Percentiles rank a stretch among this genome's conserved stretches.
These are phyloP conservation scores for Candida nanaspora DNA, from an alignment of 805 yeast genomes.

Conservation along the genomic window DNA sequence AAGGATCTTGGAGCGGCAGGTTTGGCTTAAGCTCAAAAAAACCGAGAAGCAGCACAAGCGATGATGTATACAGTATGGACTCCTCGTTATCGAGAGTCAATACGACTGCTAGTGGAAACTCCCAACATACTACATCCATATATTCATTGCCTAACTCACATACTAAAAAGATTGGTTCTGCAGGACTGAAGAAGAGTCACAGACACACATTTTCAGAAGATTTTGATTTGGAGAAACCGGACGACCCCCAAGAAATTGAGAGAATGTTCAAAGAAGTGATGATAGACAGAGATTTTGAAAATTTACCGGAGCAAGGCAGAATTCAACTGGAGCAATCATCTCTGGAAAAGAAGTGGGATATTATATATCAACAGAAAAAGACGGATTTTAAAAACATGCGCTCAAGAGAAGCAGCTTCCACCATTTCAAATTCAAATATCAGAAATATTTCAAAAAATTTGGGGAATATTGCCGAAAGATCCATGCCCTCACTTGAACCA, in stretches of 20 bases:
- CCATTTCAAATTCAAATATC: not conserved
- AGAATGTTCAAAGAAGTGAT: slow-evolving; percentile 70
- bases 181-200: slow-evolving; percentile 23
- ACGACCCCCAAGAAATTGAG: slow-evolving; percentile 59
- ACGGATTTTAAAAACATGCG: slow-evolving; percentile 58
- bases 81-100: slow-evolving; percentile 19
- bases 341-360: slow-evolving; percentile 82
- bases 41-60: not conserved
- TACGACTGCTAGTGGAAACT: slow-evolving; percentile 16
- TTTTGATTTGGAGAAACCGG: slow-evolving; percentile 57
- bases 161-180: slow-evolving; percentile 17
- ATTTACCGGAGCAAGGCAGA: slow-evolving; percentile 58
- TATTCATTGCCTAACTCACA: slow-evolving; percentile 22
- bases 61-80: slow-evolving; percentile 8
- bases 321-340: slow-evolving; percentile 70
- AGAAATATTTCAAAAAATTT: slow-evolving; percentile 2
- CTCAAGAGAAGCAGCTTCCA: slow-evolving; percentile 1
- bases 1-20: slow-evolving; percentile 7
- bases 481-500: slow-evolving; percentile 39
- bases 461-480: slow-evolving; percentile 4
- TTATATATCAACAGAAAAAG: slow-evolving; percentile 78
- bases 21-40: not conserved
- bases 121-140: slow-evolving; percentile 12
- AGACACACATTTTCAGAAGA: slow-evolving; percentile 31
- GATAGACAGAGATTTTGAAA: slow-evolving; percentile 73